A percentile compares a stretch with the other conserved stretches of the same genome.
Conservation (phyloP, 208 protist species). For the Trypanosoma mega region DNA sequence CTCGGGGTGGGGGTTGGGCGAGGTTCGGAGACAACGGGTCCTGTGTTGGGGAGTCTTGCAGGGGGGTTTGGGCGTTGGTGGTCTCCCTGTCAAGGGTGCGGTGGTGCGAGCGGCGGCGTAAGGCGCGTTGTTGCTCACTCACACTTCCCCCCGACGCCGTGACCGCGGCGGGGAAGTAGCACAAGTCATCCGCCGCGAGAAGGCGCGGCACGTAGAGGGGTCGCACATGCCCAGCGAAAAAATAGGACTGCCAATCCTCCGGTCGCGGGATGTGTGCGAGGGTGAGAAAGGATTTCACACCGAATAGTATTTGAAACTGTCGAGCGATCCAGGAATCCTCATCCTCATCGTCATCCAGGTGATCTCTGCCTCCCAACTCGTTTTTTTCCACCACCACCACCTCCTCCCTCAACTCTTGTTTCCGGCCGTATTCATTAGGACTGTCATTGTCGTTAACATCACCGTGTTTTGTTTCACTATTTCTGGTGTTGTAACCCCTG, state of each 20-base stretch:
- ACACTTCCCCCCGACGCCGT: conserved; percentile 72
- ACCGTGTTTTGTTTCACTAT: no score
- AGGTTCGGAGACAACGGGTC: no score
- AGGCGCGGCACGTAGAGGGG: conserved; percentile 70
- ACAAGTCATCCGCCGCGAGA: conserved; percentile 74
- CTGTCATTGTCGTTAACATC: no score
- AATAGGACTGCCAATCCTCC: conserved; percentile 63
- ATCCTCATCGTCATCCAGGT: no score
- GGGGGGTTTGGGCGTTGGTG: not conserved
- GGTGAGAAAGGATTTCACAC: conserved; percentile 15
- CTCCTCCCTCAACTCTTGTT: no score
- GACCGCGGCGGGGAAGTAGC: conserved; percentile 81
- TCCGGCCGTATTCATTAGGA: no score
- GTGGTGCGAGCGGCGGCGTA: conserved; percentile 24
- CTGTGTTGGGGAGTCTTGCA: no score
- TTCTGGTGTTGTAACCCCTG: no score
- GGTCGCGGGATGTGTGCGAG: conserved; percentile 34
- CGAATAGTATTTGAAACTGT: not conserved
- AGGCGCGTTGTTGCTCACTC: conserved; percentile 55
- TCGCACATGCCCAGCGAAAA: conserved; percentile 41
- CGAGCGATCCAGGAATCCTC: no score
- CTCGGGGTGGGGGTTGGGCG: no score
- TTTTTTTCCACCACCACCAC: no score
- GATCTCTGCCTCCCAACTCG: not conserved
- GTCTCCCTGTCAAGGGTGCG: not conserved